These are phyloP conservation scores for Komagataea norvegica DNA, from an alignment of 1,139 yeast genomes.

Conservation along the genomic window DNA sequence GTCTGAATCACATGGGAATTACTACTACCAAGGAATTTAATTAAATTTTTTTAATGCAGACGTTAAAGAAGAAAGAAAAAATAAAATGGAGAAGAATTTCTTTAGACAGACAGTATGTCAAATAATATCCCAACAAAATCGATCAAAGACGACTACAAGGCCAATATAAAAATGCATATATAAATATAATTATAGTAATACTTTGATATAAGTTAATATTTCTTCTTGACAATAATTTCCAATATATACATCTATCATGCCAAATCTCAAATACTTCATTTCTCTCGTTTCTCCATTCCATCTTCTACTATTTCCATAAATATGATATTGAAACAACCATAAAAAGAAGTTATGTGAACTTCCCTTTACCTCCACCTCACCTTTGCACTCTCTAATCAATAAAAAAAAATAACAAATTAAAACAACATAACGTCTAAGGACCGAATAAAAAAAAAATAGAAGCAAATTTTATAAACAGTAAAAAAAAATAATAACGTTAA, in stretches of 20 bases:
- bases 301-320: constrained; percentile 7
- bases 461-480: background rate
- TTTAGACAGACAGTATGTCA: too few relatives aligned
- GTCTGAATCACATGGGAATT: too few relatives aligned
- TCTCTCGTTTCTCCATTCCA: constrained; percentile 1
- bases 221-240: constrained; percentile 7
- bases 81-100: too few relatives aligned
- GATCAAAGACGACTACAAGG: background rate
- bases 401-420: constrained; percentile 3
- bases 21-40: too few relatives aligned
- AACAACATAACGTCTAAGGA: constrained; percentile 2
- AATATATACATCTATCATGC: constrained; percentile 14
- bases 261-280: constrained; percentile 9
- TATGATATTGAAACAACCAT: constrained; percentile 5
- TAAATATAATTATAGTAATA: constrained; percentile 3
- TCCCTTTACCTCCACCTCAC: constrained; percentile 2
- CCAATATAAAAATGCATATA: background rate
- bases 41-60: too few relatives aligned
- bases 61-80: too few relatives aligned
- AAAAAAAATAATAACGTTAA: background rate
- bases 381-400: background rate
- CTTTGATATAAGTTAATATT: constrained; percentile 2
- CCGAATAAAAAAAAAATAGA: background rate
- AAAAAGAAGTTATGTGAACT: background rate
- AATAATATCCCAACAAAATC: too few relatives aligned